Percentiles rank a stretch among this genome's conserved stretches.
These are phyloP conservation scores for Hypoxylon rickii DNA, from an alignment of 495 filamentous ascomycete genomes.

Conservation along the genomic window DNA sequence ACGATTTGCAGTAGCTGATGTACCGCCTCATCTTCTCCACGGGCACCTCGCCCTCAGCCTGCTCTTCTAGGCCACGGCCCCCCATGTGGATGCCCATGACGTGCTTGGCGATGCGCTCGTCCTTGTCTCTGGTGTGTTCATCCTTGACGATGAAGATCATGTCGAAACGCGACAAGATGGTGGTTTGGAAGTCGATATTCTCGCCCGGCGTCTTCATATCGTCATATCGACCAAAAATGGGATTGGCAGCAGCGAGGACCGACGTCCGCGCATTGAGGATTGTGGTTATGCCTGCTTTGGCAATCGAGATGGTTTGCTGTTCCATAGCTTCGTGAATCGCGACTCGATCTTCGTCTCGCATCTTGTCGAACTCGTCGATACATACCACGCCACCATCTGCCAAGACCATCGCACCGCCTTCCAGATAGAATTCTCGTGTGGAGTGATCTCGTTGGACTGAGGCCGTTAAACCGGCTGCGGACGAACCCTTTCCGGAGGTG, in stretches of 20 bases:
- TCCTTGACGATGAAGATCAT: conserved; percentile 99
- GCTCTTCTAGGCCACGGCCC: conserved; percentile 80
- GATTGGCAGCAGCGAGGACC: conserved; percentile 95
- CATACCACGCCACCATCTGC: conserved; percentile 98
- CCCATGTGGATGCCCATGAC: conserved; percentile 99
- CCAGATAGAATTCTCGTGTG: conserved; percentile 96
- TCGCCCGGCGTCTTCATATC: conserved; percentile 97
- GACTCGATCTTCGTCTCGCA: conserved; percentile 98
- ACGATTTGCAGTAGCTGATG: conserved; percentile 96
- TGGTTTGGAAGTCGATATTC: conserved; percentile 99
- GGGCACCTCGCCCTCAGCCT: conserved; percentile 80
- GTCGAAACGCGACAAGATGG: conserved; percentile 97
- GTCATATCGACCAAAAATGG: conserved; percentile 96
- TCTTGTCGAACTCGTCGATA: conserved; percentile 99
- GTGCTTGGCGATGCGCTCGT: conserved; percentile 93
- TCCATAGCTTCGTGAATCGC: conserved; percentile 99
- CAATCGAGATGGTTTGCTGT: conserved; percentile 99
- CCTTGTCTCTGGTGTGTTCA: conserved; percentile 85
- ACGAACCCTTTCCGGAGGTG: conserved; percentile 98
- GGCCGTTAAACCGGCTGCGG: conserved; percentile 95
- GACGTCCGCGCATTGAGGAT: conserved; percentile 96
- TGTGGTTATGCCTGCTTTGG: conserved; percentile 98
- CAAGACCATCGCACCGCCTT: conserved; percentile 98
- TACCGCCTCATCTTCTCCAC: conserved; percentile 98
- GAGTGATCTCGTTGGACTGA: conserved; percentile 92